Evolutionary conservation across 192 early-diverging fungal genomes (phyloP), one percentile per base, ranked within the genome.

Genomic region (Spizellomyces sp.): DNA sequence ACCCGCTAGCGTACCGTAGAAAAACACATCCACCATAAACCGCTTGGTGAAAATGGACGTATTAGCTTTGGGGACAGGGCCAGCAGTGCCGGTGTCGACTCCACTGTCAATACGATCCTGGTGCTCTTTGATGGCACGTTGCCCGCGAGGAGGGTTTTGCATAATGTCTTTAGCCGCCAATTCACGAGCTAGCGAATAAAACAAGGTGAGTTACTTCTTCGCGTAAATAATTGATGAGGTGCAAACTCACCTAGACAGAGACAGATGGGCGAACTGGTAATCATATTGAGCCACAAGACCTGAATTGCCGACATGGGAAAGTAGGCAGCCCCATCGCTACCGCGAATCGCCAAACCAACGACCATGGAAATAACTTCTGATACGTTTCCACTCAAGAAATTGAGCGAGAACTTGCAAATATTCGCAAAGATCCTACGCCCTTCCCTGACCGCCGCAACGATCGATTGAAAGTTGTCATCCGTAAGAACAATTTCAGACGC

Each of bases 351-450:
- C 21, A 84, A 43, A 36, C 79, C 62, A 9, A 79, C 72, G 46
- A 83, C 74, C 10, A 82, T 47, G 54, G 72, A 67, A 43, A 78
- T 48, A 19, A 84, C 82, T 45, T 79, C 63, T 27, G 65, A 41
- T 14, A 98, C 75, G 74, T 99, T 99, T 73, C 97, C 96, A 0
- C 96, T 95, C 36, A 99, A 76, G 77, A 98, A 96, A 84, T 97
- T 98, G 86, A 98, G 94, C 76, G 98, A 76, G 69, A 99, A 99
- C 84, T 98, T 99, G 55, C 91, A 90, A 44, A 99, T 93, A 0
- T 95, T 83, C 73, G 96, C 97, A 70, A 97, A 96, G 21, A 99
- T 95, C 54, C 87, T 81, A 42, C 97, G 85, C 36, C 97, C 97
- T 96, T 96, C 96, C 79, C 96, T 85, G 56, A 95, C 91, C 41